Conservation (phyloP, 2,329 filamentous ascomycete species). For the Blastomyces gilchristii region DNA sequence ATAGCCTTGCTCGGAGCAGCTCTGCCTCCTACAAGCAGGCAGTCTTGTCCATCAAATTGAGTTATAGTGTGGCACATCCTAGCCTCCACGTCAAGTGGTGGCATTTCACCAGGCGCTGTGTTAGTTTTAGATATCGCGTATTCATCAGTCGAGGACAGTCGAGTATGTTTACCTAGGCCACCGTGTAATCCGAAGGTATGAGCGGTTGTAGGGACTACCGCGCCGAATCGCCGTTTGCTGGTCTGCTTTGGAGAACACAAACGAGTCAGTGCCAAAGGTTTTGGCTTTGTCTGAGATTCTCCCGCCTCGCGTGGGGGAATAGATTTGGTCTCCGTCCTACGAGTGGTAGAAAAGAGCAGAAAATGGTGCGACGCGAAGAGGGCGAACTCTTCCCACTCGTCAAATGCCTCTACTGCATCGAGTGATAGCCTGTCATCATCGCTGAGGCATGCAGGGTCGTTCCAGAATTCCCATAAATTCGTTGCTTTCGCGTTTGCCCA, state of each 20-base stretch:
- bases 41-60: conserved; percentile 47
- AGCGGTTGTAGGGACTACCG: conserved; percentile 36
- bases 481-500: conserved; percentile 55
- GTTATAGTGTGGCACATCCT: conserved; percentile 71
- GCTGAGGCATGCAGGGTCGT: conserved; percentile 54
- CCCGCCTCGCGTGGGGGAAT: conserved; percentile 12
- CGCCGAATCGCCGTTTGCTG: conserved; percentile 52
- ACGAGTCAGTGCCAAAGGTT: conserved; percentile 15
- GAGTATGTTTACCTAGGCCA: conserved; percentile 37
- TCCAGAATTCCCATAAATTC: conserved; percentile 78
- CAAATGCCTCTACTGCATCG: conserved; percentile 70
- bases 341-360: conserved; percentile 54
- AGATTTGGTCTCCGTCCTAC: neutral
- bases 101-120: conserved; percentile 39
- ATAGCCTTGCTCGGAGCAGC: conserved; percentile 61
- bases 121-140: conserved; percentile 39
- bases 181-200: conserved; percentile 31
- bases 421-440: conserved; percentile 50
- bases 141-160: conserved; percentile 39
- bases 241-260: conserved; percentile 27
- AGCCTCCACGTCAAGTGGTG: conserved; percentile 25
- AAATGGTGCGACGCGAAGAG: conserved; percentile 80
- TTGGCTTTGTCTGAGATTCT: neutral
- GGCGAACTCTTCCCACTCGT: conserved; percentile 93
- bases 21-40: conserved; percentile 65